These are phyloP conservation scores for Beta macrorhiza DNA, from an alignment of 179 eudicot species.

Conservation along the genomic window DNA sequence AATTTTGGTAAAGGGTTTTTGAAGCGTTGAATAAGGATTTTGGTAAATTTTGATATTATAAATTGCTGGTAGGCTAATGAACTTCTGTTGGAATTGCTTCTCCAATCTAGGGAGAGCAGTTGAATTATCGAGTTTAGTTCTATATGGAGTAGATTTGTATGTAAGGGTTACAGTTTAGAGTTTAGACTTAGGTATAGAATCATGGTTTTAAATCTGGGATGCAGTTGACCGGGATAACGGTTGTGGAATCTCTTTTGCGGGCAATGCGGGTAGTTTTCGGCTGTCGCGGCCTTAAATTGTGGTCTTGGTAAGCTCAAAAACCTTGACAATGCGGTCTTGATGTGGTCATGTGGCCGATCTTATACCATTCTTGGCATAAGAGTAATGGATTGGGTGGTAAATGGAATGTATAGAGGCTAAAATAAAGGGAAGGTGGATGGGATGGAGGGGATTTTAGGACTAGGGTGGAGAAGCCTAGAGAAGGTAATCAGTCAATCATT, in stretches of 20 bases:
- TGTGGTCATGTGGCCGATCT: too few relatives aligned
- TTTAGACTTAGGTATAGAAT: neutral
- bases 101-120: neutral
- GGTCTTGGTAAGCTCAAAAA: too few relatives aligned
- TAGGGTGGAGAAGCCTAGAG: neutral
- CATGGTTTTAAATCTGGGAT: neutral
- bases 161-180: neutral
- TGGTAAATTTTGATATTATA: too few relatives aligned
- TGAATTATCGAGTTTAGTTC: neutral
- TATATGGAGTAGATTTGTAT: neutral
- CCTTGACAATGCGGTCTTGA: too few relatives aligned
- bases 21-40: too few relatives aligned
- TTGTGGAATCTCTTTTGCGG: too few relatives aligned
- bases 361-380: neutral
- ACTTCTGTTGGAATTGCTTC: neutral
- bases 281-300: too few relatives aligned
- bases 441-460: neutral
- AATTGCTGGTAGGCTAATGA: too few relatives aligned
- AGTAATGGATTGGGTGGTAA: neutral
- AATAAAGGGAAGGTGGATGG: neutral
- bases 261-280: too few relatives aligned
- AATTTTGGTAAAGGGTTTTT: neutral
- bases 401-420: neutral
- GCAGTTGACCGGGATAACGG: too few relatives aligned
- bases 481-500: neutral